Percentiles rank a stretch among this genome's conserved stretches.
phyloP scores from a whole-genome alignment of 495 filamentous ascomycete species.

The Penicillium odoratum region DNA sequence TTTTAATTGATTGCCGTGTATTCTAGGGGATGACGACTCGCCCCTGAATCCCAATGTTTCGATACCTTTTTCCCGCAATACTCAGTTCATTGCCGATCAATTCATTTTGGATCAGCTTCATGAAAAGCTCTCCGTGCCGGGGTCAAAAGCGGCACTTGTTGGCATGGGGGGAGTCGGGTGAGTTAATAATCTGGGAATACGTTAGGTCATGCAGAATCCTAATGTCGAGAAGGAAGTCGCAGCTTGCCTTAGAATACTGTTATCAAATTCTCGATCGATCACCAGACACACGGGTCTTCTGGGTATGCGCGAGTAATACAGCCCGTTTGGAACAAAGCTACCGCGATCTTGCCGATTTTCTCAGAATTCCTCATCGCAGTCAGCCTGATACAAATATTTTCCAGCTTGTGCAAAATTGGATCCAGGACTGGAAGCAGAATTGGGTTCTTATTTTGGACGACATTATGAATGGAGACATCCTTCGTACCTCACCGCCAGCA shows the following conservation, averaged over 20 bases:
- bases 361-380: slow-evolving; percentile 35
- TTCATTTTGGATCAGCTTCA: slow-evolving; percentile 22
- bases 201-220: too few species aligned
- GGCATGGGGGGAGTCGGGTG: slow-evolving; percentile 37
- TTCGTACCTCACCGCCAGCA: too few species aligned
- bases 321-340: slow-evolving; percentile 42
- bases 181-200: slow-evolving; percentile 2
- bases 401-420: slow-evolving; percentile 38
- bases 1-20: too few species aligned
- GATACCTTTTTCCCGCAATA: too few species aligned
- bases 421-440: slow-evolving; percentile 31
- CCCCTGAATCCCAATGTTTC: too few species aligned
- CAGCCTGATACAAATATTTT: slow-evolving; percentile 43
- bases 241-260: slow-evolving; percentile 40
- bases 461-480: too few species aligned
- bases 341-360: slow-evolving; percentile 36
- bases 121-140: slow-evolving; percentile 23
- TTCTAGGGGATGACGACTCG: too few species aligned
- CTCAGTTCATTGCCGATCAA: too few species aligned
- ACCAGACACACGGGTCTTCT: slow-evolving; percentile 49
- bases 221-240: slow-evolving; percentile 27
- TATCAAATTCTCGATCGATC: slow-evolving; percentile 35
- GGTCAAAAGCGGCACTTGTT: slow-evolving; percentile 24
- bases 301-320: slow-evolving; percentile 44
- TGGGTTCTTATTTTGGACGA: slow-evolving; percentile 1